Evolutionary conservation across 2,329 filamentous ascomycete genomes (phyloP).

Genomic region (Verticillium zaregamsianum): DNA sequence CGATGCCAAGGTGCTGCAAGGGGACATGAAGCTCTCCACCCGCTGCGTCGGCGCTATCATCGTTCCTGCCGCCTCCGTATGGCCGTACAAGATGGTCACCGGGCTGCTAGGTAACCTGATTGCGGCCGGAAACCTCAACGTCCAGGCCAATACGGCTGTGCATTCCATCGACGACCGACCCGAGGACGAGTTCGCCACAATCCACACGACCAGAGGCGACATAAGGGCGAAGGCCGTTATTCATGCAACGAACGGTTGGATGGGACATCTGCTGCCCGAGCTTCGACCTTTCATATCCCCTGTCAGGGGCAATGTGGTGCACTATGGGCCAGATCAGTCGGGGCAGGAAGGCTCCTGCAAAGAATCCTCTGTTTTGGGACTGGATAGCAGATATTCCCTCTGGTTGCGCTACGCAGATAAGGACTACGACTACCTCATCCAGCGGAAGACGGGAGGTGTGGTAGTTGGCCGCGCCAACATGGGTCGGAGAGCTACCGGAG

Average conservation of each 20-base stretch:
- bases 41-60: constrained; percentile 11
- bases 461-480: constrained; percentile 15
- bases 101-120: constrained; percentile 2
- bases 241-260: constrained; percentile 21
- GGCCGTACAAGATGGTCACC: constrained; percentile 19
- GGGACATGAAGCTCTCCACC: constrained; percentile 6
- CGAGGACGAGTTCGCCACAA: constrained; percentile 5
- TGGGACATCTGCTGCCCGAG: constrained; percentile 18
- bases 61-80: constrained; percentile 15
- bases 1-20: constrained; percentile 4
- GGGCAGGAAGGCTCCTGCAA: background rate
- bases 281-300: constrained; percentile 13
- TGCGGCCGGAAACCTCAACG: constrained; percentile 5
- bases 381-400: constrained; percentile 9
- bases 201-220: constrained; percentile 15
- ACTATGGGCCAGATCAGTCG: background rate
- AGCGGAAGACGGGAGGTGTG: constrained; percentile 11
- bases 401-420: constrained; percentile 15
- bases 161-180: constrained; percentile 4
- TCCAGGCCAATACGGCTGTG: constrained; percentile 18
- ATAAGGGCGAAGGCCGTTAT: constrained; percentile 16
- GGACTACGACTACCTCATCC: constrained; percentile 20
- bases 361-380: background rate
- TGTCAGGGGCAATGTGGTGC: constrained; percentile 9
- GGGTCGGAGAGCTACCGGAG: constrained; percentile 10